Base-by-base conservation (phyloP, 2,329 filamentous ascomycete genomes). In the Colletotrichum noveboracense region DNA sequence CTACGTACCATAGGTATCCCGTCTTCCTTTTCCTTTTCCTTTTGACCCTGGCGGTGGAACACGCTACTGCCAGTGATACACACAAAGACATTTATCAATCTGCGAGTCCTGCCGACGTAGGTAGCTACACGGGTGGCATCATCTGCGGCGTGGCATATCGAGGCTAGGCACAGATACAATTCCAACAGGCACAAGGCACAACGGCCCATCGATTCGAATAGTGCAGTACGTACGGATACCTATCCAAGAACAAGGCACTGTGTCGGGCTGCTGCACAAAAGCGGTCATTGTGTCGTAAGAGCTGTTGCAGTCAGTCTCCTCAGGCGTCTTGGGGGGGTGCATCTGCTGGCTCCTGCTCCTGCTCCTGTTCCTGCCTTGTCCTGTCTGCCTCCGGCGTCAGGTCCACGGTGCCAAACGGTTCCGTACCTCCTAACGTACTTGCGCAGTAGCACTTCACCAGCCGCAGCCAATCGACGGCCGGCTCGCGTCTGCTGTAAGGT, bases 221-320 rank as follows among this genome's bases (percentile, higher is more conserved):
- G 38, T n/a, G 38, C 38, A 43, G 38, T 43, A n/a, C 16, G 38
- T 43, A 18, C 18, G 38, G 36, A 43, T 18, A 10, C 28, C 14
- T 32, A 34, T 28, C 28, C 66, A n/a, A 68, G 52, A 68, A 72
- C 67, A 65, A 74, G 48, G 60, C 26, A 55, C 28, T n/a, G n/a
- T 28, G 56, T 13, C 73, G 70, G 55, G 38, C n/a, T 32, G 34
- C 55, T 75, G 72, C 72, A 67, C 61, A 66, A 67, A 71, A 62
- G 61, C 68, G 68, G 70, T 55, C 65, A 73, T 73, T 69, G 43
- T 71, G 60, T 71, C 43, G 68, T 71, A 26, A 60, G 36, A 30
- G 36, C 16, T 52, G 26, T 43, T 43, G 36, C 36, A 43, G 38
- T 43, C 38, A 6, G 18, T 43, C 38, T 43, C 38, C 18, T 43